Evolutionary conservation across 495 filamentous ascomycete genomes (phyloP).

Genomic region (Melanomma pulvis-pyrius): DNA sequence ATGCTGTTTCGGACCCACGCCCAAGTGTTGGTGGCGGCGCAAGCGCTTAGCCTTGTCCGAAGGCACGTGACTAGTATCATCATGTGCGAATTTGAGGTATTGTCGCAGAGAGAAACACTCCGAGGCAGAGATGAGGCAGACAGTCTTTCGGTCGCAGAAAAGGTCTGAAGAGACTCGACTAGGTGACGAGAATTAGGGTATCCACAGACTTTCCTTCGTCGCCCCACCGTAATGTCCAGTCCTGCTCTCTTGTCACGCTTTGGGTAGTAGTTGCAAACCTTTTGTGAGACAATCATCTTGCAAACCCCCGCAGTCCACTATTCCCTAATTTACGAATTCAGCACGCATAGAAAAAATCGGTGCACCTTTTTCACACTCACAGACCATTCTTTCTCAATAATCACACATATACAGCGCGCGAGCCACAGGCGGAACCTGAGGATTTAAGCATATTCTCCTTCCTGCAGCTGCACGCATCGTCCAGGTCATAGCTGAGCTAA

Average conservation of each 20-base stretch:
- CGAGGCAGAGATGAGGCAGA: constrained; percentile 22
- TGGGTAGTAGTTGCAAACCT: too few relatives aligned
- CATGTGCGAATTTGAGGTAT: background rate
- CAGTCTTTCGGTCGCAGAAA: constrained; percentile 14
- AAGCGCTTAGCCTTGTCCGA: background rate
- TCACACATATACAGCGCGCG: background rate
- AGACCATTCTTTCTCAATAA: background rate
- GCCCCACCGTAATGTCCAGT: too few relatives aligned
- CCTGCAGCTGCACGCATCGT: background rate
- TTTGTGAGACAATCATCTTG: background rate
- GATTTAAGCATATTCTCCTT: constrained; percentile 8
- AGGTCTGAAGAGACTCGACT: background rate
- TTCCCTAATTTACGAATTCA: background rate
- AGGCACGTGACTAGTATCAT: background rate
- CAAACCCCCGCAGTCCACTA: background rate
- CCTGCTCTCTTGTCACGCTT: too few relatives aligned
- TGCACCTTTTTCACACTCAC: background rate
- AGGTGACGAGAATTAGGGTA: background rate
- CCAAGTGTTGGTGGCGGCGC: constrained; percentile 26
- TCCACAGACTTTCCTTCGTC: background rate
- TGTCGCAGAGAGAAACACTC: constrained; percentile 28
- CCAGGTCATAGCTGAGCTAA: background rate
- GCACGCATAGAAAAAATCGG: background rate
- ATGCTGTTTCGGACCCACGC: constrained; percentile 14
- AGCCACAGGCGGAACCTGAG: background rate